phyloP scores from a whole-genome alignment of 1,284 basidiomycete genomes.

The Austroboletus niveus region DNA sequence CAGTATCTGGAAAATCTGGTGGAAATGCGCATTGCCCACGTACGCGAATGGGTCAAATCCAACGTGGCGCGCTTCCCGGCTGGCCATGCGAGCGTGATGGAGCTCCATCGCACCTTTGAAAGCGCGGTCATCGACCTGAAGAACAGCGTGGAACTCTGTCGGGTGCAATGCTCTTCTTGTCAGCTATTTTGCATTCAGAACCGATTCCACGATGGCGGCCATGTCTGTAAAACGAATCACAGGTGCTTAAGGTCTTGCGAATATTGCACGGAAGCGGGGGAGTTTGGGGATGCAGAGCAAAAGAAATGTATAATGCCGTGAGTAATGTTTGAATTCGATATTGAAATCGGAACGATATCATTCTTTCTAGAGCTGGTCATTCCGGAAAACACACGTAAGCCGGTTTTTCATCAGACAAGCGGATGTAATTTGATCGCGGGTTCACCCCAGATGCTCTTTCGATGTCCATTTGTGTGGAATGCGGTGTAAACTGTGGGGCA shows the following conservation, averaged over 20 bases:
- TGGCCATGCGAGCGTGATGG: slow-evolving; percentile 45
- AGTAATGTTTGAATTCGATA: slow-evolving; percentile 15
- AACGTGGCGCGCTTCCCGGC: slow-evolving; percentile 48
- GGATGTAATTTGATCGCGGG: background rate
- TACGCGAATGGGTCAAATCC: slow-evolving; percentile 46
- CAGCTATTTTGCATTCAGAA: slow-evolving; percentile 45
- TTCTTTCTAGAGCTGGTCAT: slow-evolving; percentile 49
- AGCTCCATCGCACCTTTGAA: slow-evolving; percentile 44
- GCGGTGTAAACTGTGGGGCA: slow-evolving; percentile 40
- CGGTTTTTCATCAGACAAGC: background rate
- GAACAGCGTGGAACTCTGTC: slow-evolving; percentile 47
- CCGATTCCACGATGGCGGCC: slow-evolving; percentile 43
- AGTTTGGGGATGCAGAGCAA: background rate
- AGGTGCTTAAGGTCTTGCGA: slow-evolving; percentile 43
- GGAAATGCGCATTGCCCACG: slow-evolving; percentile 43
- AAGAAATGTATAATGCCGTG: slow-evolving; percentile 44
- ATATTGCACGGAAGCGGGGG: slow-evolving; percentile 33
- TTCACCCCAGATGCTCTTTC: slow-evolving; percentile 43
- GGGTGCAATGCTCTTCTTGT: slow-evolving; percentile 44
- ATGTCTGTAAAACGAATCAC: slow-evolving; percentile 51
- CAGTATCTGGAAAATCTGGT: slow-evolving; percentile 39
- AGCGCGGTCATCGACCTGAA: slow-evolving; percentile 42
- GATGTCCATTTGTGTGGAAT: slow-evolving; percentile 47
- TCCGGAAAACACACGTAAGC: slow-evolving; percentile 48
- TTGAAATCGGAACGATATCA: no score